A percentile compares a stretch with the other conserved stretches of the same genome.
Conservation (phyloP, 805 yeast genomes). For the Wickerhamiella slavikovae region DNA sequence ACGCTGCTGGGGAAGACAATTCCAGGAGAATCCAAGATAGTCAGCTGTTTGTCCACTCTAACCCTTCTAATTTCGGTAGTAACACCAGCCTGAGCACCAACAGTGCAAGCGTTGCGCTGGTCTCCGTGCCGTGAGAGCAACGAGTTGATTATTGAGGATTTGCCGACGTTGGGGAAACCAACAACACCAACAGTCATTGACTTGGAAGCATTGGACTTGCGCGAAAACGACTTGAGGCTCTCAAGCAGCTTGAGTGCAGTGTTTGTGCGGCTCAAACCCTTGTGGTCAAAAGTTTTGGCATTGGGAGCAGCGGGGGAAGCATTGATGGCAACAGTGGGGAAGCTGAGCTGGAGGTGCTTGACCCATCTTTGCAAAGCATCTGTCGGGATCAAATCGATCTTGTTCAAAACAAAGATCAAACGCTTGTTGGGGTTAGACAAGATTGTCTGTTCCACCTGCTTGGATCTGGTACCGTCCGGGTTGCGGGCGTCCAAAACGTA, state of each 20-base stretch:
- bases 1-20: constrained; percentile 70
- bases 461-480: constrained; percentile 86
- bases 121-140: constrained; percentile 50
- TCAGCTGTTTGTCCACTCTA: constrained; percentile 75
- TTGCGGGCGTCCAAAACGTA: constrained; percentile 96
- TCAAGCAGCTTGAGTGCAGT: constrained; percentile 60
- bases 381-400: constrained; percentile 82
- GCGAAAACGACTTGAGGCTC: constrained; percentile 70
- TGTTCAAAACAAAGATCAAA: constrained; percentile 68
- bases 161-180: constrained; percentile 96
- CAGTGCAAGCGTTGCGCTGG: constrained; percentile 62
- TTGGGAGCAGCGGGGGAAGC: constrained; percentile 49
- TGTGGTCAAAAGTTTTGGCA: constrained; percentile 42
- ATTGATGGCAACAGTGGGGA: constrained; percentile 86
- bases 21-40: constrained; percentile 89
- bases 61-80: constrained; percentile 84
- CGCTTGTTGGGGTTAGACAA: constrained; percentile 64
- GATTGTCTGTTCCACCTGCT: constrained; percentile 78
- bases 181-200: constrained; percentile 85
- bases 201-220: constrained; percentile 66
- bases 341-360: constrained; percentile 50
- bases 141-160: constrained; percentile 84
- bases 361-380: constrained; percentile 71
- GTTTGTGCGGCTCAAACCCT: constrained; percentile 44
- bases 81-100: constrained; percentile 94